These are phyloP conservation scores for Aspergillus uvarum DNA, from an alignment of 2,329 filamentous ascomycete species.

Conservation along the genomic window DNA sequence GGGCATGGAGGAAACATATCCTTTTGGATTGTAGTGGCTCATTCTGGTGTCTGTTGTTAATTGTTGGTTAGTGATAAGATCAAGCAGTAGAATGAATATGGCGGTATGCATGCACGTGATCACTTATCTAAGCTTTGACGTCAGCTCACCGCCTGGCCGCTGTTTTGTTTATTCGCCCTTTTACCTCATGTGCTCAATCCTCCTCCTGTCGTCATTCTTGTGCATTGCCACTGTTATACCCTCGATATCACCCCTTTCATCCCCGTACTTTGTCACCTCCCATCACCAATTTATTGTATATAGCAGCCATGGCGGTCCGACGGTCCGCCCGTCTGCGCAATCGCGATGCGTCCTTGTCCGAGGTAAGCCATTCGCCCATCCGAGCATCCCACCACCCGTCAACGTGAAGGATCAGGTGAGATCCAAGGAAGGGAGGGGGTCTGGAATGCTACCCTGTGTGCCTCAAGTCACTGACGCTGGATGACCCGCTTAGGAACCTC, in stretches of 20 bases:
- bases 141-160: constrained; percentile 18
- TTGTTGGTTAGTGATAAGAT: background rate
- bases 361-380: constrained; percentile 30
- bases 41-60: background rate
- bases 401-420: background rate
- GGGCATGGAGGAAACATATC: constrained; percentile 52
- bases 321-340: constrained; percentile 43
- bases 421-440: background rate
- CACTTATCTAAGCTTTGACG: constrained; percentile 9
- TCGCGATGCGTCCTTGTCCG: constrained; percentile 25
- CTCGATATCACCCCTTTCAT: background rate
- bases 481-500: constrained; percentile 19
- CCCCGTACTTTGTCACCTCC: background rate
- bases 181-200: constrained; percentile 6
- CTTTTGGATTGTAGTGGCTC: constrained; percentile 48
- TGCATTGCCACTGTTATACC: background rate
- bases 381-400: constrained; percentile 9
- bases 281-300: background rate
- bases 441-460: background rate
- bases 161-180: constrained; percentile 18
- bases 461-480: background rate
- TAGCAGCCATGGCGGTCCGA: constrained; percentile 37
- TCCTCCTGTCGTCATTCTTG: constrained; percentile 1
- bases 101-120: background rate
- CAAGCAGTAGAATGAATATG: too few species aligned